These are phyloP conservation scores for Moricandia arvensis DNA, from an alignment of 345 rosid species.

Conservation along the genomic window DNA sequence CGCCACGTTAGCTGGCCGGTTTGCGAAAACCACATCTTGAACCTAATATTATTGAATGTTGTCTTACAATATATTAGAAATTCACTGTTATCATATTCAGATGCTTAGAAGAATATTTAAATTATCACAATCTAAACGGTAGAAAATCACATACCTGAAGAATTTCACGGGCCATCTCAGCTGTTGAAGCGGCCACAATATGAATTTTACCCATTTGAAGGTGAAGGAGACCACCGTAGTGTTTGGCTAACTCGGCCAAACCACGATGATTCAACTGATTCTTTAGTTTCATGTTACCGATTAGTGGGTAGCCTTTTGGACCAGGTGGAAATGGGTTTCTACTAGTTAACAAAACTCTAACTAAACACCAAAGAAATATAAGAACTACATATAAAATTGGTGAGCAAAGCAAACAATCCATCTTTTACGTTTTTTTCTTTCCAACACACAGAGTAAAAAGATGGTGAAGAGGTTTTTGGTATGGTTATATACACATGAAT, in stretches of 20 bases:
- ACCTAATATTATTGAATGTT: conserved; percentile 8
- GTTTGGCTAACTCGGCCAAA: conserved; percentile 51
- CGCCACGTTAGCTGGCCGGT: conserved; percentile 73
- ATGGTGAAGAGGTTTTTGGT: neutral
- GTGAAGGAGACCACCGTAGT: conserved; percentile 62
- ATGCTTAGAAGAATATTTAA: neutral
- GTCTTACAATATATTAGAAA: neutral
- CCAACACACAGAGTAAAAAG: neutral
- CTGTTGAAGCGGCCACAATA: conserved; percentile 53
- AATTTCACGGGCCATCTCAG: conserved; percentile 69
- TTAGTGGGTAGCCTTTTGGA: conserved; percentile 68
- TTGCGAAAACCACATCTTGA: conserved; percentile 64
- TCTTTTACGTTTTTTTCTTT: conserved; percentile 3
- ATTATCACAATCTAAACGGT: neutral
- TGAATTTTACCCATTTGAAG: conserved; percentile 29
- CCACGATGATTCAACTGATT: conserved; percentile 78
- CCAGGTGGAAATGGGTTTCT: conserved; percentile 64
- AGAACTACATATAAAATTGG: conserved; percentile 15
- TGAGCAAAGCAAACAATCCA: conserved; percentile 35
- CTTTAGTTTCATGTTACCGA: conserved; percentile 70
- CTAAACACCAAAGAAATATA: neutral
- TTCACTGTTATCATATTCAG: neutral
- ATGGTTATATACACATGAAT: neutral
- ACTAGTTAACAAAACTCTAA: conserved; percentile 17
- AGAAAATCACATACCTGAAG: conserved; percentile 42